These are phyloP conservation scores for Conringia planisiliqua DNA, from an alignment of 345 rosid species.

Conservation along the genomic window DNA sequence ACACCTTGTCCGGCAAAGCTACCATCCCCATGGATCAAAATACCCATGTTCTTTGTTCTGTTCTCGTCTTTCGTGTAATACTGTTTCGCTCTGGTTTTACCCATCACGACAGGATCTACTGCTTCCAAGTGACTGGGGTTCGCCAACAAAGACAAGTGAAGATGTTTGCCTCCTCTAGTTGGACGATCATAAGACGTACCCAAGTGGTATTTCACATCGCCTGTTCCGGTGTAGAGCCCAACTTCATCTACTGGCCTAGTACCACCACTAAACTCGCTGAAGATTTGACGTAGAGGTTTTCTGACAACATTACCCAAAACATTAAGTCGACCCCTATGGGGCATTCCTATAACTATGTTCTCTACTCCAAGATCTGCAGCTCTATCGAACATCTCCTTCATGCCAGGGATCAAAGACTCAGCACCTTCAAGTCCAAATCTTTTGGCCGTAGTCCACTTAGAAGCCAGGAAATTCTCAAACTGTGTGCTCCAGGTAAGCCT, in stretches of 20 bases:
- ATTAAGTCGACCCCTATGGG: conserved; percentile 77
- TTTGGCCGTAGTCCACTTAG: conserved; percentile 85
- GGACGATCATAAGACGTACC: conserved; percentile 91
- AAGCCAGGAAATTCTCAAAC: conserved; percentile 85
- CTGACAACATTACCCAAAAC: conserved; percentile 80
- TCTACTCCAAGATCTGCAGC: conserved; percentile 80
- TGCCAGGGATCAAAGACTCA: conserved; percentile 82
- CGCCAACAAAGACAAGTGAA: conserved; percentile 81
- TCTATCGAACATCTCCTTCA: conserved; percentile 89
- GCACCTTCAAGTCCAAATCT: conserved; percentile 93
- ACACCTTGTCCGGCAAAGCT: conserved; percentile 93
- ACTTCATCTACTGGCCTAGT: conserved; percentile 80
- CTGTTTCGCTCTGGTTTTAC: conserved; percentile 82
- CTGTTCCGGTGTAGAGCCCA: conserved; percentile 76
- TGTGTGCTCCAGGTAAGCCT: conserved; percentile 82
- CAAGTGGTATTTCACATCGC: conserved; percentile 82
- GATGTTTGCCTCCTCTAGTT: conserved; percentile 81
- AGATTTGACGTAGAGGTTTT: conserved; percentile 75
- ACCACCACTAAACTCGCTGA: conserved; percentile 79
- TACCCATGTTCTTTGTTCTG: conserved; percentile 67
- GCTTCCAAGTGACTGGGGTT: conserved; percentile 93
- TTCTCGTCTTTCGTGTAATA: conserved; percentile 63
- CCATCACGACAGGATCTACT: conserved; percentile 79
- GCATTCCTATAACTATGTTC: conserved; percentile 79
- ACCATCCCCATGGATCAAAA: conserved; percentile 88